These are phyloP conservation scores for Sclerotinia spermophila DNA, from an alignment of 2,329 filamentous ascomycete species.

Conservation along the genomic window DNA sequence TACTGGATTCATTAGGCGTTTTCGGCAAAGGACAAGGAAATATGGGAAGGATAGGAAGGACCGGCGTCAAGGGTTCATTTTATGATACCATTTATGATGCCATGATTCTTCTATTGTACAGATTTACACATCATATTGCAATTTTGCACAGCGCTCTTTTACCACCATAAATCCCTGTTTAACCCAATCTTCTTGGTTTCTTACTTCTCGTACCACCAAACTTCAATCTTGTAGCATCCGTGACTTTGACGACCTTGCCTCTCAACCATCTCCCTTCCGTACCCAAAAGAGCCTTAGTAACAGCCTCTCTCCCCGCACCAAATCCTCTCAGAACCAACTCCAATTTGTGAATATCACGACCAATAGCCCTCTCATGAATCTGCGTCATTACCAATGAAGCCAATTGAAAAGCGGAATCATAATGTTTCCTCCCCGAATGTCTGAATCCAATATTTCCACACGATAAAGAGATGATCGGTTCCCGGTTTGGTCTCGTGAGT, in stretches of 20 bases:
- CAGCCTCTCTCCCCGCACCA: conserved; percentile 81
- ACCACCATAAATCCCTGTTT: conserved; percentile 13
- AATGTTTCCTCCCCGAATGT: conserved; percentile 74
- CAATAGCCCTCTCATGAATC: conserved; percentile 77
- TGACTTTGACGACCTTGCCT: conserved; percentile 71
- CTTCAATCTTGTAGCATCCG: conserved; percentile 86
- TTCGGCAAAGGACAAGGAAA: conserved; percentile 22
- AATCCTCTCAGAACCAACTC: conserved; percentile 84
- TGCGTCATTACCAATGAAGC: conserved; percentile 77
- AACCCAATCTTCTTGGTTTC: conserved; percentile 71
- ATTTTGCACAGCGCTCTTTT: conserved; percentile 20
- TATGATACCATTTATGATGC: conserved; percentile 28
- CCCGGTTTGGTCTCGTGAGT: conserved; percentile 74
- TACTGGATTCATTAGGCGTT: conserved; percentile 9
- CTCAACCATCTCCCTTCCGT: conserved; percentile 75
- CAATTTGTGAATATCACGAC: conserved; percentile 69
- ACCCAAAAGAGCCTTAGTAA: conserved; percentile 83
- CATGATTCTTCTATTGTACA: conserved; percentile 22
- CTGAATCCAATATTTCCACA: conserved; percentile 89
- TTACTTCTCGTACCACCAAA: conserved; percentile 90
- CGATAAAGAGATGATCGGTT: conserved; percentile 75
- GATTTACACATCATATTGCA: conserved; percentile 9
- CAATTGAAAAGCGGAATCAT: conserved; percentile 90
- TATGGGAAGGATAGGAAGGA: conserved; percentile 14
- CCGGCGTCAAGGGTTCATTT: conserved; percentile 18